Percentiles rank a stretch among this genome's conserved stretches.
These are phyloP conservation scores for Penicillium malachiteum DNA, from an alignment of 495 filamentous ascomycete genomes.

Conservation along the genomic window DNA sequence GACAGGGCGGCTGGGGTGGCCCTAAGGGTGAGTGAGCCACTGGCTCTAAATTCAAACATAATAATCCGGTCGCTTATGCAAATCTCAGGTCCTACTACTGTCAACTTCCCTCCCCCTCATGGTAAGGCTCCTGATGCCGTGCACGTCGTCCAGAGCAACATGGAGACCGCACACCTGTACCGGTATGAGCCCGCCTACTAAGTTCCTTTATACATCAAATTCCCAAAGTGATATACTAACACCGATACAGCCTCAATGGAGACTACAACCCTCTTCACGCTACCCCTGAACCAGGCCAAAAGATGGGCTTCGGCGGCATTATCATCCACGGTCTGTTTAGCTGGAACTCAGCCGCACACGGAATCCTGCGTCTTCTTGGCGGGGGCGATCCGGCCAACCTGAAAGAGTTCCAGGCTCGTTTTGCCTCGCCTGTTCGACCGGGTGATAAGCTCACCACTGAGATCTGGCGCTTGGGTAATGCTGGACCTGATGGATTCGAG, in stretches of 20 bases:
- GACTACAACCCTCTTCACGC: conserved; percentile 93
- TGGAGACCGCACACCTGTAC: conserved; percentile 73
- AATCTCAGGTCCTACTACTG: conserved; percentile 60
- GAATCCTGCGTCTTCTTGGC: conserved; percentile 68
- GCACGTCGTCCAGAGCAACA: conserved; percentile 64
- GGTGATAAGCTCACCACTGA: conserved; percentile 55
- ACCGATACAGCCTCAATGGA: conserved; percentile 62
- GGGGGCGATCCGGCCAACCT: conserved; percentile 75
- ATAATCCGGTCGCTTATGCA: not conserved
- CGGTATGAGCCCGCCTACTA: conserved; percentile 39
- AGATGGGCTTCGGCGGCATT: conserved; percentile 86
- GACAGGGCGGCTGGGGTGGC: conserved; percentile 84
- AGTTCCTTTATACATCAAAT: not conserved
- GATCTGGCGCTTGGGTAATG: conserved; percentile 55
- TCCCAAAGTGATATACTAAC: not conserved
- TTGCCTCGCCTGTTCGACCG: conserved; percentile 78
- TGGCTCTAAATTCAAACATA: too few species aligned
- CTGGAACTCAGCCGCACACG: conserved; percentile 80
- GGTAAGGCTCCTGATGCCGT: conserved; percentile 71
- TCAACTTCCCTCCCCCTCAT: conserved; percentile 71
- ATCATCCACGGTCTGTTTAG: conserved; percentile 88
- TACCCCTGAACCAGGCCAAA: conserved; percentile 74
- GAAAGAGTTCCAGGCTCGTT: conserved; percentile 83
- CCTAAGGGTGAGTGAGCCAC: conserved; percentile 62
- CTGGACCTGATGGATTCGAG: conserved; percentile 63